Evolutionary conservation across 2,329 filamentous ascomycete genomes (phyloP), one percentile per base, ranked within the genome.

Genomic region (Xylaria multiplex): DNA sequence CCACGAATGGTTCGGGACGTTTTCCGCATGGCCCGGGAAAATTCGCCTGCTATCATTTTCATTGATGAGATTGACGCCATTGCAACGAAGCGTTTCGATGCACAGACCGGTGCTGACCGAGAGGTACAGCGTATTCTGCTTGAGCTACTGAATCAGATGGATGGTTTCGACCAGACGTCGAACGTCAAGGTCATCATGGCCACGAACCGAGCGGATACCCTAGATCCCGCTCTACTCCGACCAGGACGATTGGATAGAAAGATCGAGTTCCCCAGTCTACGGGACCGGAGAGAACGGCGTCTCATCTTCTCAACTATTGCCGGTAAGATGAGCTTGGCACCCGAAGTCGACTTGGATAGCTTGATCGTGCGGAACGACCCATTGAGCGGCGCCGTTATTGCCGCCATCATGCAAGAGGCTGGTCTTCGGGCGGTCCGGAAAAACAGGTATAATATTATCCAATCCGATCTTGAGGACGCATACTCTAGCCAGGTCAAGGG

Each of bases 171-270:
- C 80, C 96, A 99, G 81, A 97, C 93, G 0, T 92, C 93, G 79
- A 99, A 99, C 81, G 96, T 99, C 81, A 99, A 99, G 85, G 96
- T 99, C 79, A 99, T 99, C 83, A 99, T 99, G 96, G 96, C 96
- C 72, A 99, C 96, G 72, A 99, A 99, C 85, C 91, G 96, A 79
- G 95, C 96, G 71, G 96, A 98, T 80, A 99, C 96, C 6, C 87
- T 99, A 71, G 96, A 99, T 78, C 96, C 96, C 16, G 96, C 96
- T 48, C 86, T 99, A 68, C 88, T 99, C 68, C 93, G 96, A 75
- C 96, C 96, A 37, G 96, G 96, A 72, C 93, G 96, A 84, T 86
- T 99, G 65, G 96, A 99, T 81, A 88, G 96, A 77, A 99, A 99
- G 86, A 99, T 99, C 72, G 96, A 99, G 81, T 99, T 99, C 81